Evolutionary conservation across 768 basidiomycete genomes (phyloP), one percentile per base, ranked within the genome.

Genomic region (Exsudoporus frostii): DNA sequence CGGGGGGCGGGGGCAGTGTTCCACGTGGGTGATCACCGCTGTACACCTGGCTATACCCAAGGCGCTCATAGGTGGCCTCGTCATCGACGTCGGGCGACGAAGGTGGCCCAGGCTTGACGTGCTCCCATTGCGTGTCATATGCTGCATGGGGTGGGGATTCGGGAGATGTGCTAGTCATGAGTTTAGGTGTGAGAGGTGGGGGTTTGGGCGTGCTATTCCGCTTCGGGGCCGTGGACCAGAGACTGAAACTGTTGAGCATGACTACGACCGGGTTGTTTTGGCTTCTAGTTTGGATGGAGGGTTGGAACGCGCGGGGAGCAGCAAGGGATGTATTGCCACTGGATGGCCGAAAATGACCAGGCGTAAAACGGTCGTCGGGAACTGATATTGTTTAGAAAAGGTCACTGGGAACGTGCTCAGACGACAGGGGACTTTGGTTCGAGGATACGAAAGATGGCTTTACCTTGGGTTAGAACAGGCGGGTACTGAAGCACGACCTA

Each of bases 61-160:
- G 47, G n/a, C 39, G 53, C 47, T 65, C 65, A 5, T 54, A 51
- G 7, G 52, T 22, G 10, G 45, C 30, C 5, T 56, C 59, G 14
- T 65, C 65, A 24, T 65, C 65, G 15, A 15, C 22, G 7, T 60
- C 60, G 15, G 48, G 45, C 32, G 64, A 62, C 20, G 57, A 25
- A 2, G 59, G 52, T 15, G 65, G 37, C 1, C 51, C 62, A 3
- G 11, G 25, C 19, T 54, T 57, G 45, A 67, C 39, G 37, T 65
- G 54, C 22, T 65, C 65, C 64, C 64, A 67, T 33, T 57, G 65
- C 2, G 53, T 6, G 7, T 65, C 65, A n/a, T 54, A 53, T 22
- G 46, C 1, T 0, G 9, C 47, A 8, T 2, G 53, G 17, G 53
- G 46, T 7, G 53, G 57, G 32, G 52, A 57, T 33, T 61, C 56